Evolutionary conservation across 2,329 filamentous ascomycete species (phyloP).

Genomic region (Diaporthe sp.): DNA sequence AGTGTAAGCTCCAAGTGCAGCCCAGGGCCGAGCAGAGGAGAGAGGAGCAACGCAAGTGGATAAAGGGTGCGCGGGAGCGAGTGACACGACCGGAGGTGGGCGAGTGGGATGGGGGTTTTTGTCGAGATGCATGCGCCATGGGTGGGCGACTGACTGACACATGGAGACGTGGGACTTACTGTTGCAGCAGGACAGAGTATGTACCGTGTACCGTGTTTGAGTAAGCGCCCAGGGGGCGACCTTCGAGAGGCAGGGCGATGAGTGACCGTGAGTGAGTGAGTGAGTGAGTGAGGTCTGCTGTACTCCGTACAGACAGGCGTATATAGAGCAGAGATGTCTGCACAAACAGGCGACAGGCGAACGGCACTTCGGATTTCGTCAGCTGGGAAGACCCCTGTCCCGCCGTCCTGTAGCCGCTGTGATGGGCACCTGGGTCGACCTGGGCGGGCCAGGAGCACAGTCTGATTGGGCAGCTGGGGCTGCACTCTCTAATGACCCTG

Average conservation of each 20-base stretch:
- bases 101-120: constrained; percentile 3
- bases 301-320: too few species aligned
- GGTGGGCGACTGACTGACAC: constrained; percentile 6
- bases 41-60: constrained; percentile 25
- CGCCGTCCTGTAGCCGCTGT: constrained; percentile 33
- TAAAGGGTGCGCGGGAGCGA: constrained; percentile 5
- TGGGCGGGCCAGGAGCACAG: background rate
- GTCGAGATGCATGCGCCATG: constrained; percentile 11
- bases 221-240: constrained; percentile 12
- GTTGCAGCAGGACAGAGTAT: background rate
- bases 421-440: constrained; percentile 28
- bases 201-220: constrained; percentile 12
- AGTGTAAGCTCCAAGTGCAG: constrained; percentile 36
- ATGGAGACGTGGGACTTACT: constrained; percentile 6
- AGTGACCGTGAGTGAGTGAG: too few species aligned
- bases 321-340: too few species aligned
- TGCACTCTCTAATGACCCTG: constrained; percentile 31
- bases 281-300: too few species aligned
- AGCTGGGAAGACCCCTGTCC: constrained; percentile 21
- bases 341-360: background rate
- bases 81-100: constrained; percentile 15
- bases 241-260: background rate
- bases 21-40: constrained; percentile 22
- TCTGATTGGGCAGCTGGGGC: constrained; percentile 30
- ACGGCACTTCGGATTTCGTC: background rate